phyloP scores from a whole-genome alignment of 1,284 basidiomycete species.

The Uromyces viciae-fabae region DNA sequence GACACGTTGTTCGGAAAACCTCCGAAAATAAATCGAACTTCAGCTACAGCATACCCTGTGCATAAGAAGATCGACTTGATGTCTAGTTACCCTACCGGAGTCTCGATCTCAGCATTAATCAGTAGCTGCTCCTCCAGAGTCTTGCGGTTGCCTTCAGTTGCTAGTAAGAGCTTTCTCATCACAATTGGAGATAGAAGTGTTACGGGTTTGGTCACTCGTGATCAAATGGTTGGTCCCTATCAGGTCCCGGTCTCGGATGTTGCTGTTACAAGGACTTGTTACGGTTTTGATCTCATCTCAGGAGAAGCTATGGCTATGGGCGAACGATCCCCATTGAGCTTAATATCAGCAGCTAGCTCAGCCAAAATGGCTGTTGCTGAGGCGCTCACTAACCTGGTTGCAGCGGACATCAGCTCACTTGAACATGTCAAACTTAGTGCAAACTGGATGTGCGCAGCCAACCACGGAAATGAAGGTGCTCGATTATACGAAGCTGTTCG shows the following conservation, averaged over 20 bases:
- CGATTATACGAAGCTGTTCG: constrained; percentile 87
- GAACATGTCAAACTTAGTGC: constrained; percentile 84
- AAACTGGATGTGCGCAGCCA: constrained; percentile 99
- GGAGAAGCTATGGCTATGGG: constrained; percentile 98
- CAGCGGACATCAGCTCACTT: constrained; percentile 71
- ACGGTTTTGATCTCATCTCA: constrained; percentile 69
- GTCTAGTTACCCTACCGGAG: constrained; percentile 62
- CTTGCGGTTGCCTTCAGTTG: constrained; percentile 84
- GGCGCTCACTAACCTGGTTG: constrained; percentile 83
- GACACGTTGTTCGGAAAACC: constrained; percentile 93
- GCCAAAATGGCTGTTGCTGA: constrained; percentile 95
- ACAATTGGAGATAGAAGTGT: constrained; percentile 95
- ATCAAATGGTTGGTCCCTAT: constrained; percentile 99
- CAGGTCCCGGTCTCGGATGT: constrained; percentile 97
- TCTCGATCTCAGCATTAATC: constrained; percentile 52
- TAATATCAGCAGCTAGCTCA: constrained; percentile 80
- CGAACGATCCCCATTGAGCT: constrained; percentile 86
- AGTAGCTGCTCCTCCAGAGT: constrained; percentile 71
- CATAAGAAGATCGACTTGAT: constrained; percentile 59
- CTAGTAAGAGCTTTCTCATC: constrained; percentile 93
- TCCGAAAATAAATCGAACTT: constrained; percentile 80
- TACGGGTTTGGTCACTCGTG: constrained; percentile 87
- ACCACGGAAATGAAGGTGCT: constrained; percentile 82
- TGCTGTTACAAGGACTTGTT: constrained; percentile 88
- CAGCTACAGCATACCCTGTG: constrained; percentile 58